Percentiles rank a stretch among this genome's conserved stretches.
phyloP scores from a whole-genome alignment of 768 basidiomycete genomes.

The Lentinula edodes region DNA sequence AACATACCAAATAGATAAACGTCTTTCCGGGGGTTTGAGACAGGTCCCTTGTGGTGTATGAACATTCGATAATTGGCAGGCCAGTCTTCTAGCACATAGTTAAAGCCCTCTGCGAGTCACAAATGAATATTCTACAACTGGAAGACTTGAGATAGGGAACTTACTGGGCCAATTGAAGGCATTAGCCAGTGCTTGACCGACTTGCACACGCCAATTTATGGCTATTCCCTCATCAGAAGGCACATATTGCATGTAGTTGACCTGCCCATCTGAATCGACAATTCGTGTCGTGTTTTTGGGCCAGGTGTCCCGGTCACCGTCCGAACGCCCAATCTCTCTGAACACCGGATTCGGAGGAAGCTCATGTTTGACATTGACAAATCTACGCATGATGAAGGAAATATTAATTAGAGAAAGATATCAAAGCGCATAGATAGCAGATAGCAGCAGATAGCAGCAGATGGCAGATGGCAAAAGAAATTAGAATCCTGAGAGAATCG shows the following conservation, averaged over 20 bases:
- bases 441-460: no score
- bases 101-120: conserved; percentile 35
- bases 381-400: background rate
- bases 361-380: conserved; percentile 15
- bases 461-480: background rate
- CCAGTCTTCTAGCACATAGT: conserved; percentile 59
- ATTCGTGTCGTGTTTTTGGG: conserved; percentile 49
- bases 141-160: conserved; percentile 10
- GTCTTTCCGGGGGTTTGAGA: conserved; percentile 56
- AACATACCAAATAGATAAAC: conserved; percentile 67
- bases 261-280: conserved; percentile 55
- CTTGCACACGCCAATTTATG: conserved; percentile 52
- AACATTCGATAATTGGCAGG: conserved; percentile 67
- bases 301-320: conserved; percentile 51
- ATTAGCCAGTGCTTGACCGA: conserved; percentile 35
- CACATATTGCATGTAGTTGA: conserved; percentile 66
- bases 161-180: conserved; percentile 46
- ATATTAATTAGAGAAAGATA: background rate
- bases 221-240: conserved; percentile 42
- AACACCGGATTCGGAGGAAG: conserved; percentile 51
- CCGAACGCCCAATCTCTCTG: conserved; percentile 56
- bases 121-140: background rate
- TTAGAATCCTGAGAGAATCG: no score
- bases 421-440: background rate
- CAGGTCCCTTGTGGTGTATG: conserved; percentile 69